Base-by-base conservation (phyloP, 352 stramenopile genomes). In the Peronosclerospora sorghi region DNA sequence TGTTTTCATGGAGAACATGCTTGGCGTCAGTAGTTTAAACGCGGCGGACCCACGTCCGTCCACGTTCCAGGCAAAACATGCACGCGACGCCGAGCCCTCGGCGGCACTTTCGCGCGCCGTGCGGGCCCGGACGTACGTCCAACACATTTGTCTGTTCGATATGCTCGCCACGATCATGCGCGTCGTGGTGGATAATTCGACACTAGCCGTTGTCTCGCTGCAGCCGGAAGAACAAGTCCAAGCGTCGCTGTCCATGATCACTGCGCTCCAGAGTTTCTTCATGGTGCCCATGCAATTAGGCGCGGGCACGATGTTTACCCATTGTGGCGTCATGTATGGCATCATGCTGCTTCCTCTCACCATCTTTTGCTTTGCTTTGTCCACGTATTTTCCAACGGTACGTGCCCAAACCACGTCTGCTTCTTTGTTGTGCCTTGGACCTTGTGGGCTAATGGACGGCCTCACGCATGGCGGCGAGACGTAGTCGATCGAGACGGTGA, bases 111-210 rank as follows among this genome's bases (percentile, higher is more conserved):
- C 75, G 7, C 51, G 49, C 1, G 75, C 89, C 17, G 87, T 93
- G 30, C 69, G 86, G 24, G 29, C 49, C 5, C 71, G 77, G 17
- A 83, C 71, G 10, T 93, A 93, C 37, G 52, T 93, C 21, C 75
- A 86, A 39, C 77, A 93, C 45, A 86, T 93, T 55, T 93, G 80
- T 52, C 84, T 93, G 32, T 93, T 93, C 35, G 80, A 93, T 32
- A 68, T 93, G 53, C 42, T 88, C 21, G 77, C 80, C 0, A 93
- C 80, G 0, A 59, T 88, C 9, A 72, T 87, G 48, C 64, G 80
- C 5, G 80, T 93, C 18, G 49, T 93, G 5, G 60, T 93, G 20
- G 80, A 93, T 59, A 90, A 90, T n/a, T n/a, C n/a, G n/a, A n/a
- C n/a, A n/a, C n/a, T n/a, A n/a, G n/a, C n/a, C n/a, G n/a, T n/a